Percentiles rank a stretch among this genome's conserved stretches.
Evolutionary conservation across 140 eudicot species (phyloP).

Genomic region (Senecio squalidus): DNA sequence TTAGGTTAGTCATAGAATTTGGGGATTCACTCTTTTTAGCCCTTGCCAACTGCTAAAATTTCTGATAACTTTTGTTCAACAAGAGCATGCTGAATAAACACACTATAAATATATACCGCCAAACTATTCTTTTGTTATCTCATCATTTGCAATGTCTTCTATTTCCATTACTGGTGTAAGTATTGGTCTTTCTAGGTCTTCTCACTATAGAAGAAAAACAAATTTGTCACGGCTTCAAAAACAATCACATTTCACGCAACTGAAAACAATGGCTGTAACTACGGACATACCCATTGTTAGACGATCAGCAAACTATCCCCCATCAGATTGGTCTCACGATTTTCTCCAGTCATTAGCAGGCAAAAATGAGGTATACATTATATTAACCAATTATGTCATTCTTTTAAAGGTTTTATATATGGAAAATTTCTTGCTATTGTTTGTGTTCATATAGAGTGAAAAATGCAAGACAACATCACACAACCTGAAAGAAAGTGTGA

Average conservation of each 20-base stretch:
- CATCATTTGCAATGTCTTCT: constrained; percentile 15
- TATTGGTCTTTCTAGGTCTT: background rate
- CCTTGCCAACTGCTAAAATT: too few relatives aligned
- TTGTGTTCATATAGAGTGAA: constrained; percentile 26
- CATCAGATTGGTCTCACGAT: constrained; percentile 49
- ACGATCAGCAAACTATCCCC: constrained; percentile 53
- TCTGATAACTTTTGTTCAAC: too few relatives aligned
- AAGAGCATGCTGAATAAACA: too few relatives aligned
- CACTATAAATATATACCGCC: too few relatives aligned
- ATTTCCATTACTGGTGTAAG: background rate
- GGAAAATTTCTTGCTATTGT: background rate
- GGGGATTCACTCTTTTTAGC: too few relatives aligned
- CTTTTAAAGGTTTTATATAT: background rate
- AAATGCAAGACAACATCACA: constrained; percentile 10
- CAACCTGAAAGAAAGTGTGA: constrained; percentile 27
- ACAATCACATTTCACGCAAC: background rate
- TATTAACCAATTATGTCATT: background rate
- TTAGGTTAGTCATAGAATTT: too few relatives aligned
- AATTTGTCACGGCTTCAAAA: background rate
- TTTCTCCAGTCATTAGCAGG: constrained; percentile 34
- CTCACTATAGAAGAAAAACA: background rate
- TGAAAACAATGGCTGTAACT: background rate
- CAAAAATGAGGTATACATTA: constrained; percentile 16
- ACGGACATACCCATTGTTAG: constrained; percentile 16
- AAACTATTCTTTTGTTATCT: background rate